A percentile compares a stretch with the other conserved stretches of the same genome.
phyloP scores from a whole-genome alignment of 805 yeast genomes.

The Wickerhamiella brachini region DNA sequence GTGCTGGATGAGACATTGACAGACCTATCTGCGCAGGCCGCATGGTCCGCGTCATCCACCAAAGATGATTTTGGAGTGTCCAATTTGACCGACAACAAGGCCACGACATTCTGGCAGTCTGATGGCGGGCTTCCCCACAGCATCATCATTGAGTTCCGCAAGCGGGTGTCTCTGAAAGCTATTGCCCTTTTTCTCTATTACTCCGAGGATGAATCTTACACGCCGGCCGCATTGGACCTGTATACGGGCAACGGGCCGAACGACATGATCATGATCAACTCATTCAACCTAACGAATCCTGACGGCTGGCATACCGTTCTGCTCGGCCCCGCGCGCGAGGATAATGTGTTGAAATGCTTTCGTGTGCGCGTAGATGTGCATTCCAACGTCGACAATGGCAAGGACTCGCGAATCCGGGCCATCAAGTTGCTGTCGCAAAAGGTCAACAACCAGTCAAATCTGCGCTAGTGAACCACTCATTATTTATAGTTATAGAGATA shows the following conservation, averaged over 20 bases:
- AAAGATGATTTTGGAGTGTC: slow-evolving; percentile 61
- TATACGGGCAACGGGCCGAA: slow-evolving; percentile 70
- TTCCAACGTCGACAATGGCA: slow-evolving; percentile 88
- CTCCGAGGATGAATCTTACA: slow-evolving; percentile 74
- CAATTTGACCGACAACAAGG: slow-evolving; percentile 57
- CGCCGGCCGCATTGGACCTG: slow-evolving; percentile 58
- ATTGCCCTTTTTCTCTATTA: slow-evolving; percentile 61
- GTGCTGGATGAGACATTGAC: slow-evolving; percentile 24
- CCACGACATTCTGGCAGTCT: slow-evolving; percentile 79
- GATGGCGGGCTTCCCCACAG: slow-evolving; percentile 86
- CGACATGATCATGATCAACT: slow-evolving; percentile 55
- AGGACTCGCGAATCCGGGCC: slow-evolving; percentile 81
- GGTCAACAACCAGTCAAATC: neutral
- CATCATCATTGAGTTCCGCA: slow-evolving; percentile 66
- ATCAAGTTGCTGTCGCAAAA: slow-evolving; percentile 7
- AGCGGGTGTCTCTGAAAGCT: slow-evolving; percentile 53
- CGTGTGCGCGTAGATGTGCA: slow-evolving; percentile 46
- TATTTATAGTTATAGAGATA: no score
- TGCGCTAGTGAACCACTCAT: no score
- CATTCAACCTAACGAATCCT: slow-evolving; percentile 47
- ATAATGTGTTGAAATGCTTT: slow-evolving; percentile 51
- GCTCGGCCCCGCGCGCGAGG: slow-evolving; percentile 40
- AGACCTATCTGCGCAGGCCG: slow-evolving; percentile 69
- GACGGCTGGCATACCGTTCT: slow-evolving; percentile 64
- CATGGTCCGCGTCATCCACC: slow-evolving; percentile 69